Evolutionary conservation across 2,329 filamentous ascomycete species (phyloP).

Genomic region (Periconia sp.): DNA sequence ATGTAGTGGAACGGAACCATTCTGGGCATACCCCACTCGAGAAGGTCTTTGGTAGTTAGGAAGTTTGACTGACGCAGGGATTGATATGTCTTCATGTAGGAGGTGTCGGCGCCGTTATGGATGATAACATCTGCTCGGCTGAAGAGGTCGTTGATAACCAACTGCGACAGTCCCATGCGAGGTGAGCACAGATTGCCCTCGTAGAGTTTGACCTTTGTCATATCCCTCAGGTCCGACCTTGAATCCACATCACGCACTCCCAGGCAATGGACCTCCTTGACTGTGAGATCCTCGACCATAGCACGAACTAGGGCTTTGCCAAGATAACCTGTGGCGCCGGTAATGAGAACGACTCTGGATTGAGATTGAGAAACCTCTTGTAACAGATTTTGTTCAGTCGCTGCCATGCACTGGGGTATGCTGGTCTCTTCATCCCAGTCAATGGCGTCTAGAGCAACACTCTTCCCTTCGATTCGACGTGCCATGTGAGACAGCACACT

Average conservation of each 20-base stretch:
- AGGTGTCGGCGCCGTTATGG: conserved; percentile 15
- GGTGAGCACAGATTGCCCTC: conserved; percentile 4
- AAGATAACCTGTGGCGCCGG: conserved; percentile 14
- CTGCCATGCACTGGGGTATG: too few species aligned
- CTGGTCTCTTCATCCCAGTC: neutral
- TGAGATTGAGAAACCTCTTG: too few species aligned
- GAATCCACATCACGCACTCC: conserved; percentile 32
- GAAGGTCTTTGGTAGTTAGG: conserved; percentile 5
- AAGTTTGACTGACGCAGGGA: conserved; percentile 10
- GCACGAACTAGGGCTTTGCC: conserved; percentile 3
- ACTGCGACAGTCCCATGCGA: neutral
- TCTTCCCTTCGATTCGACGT: too few species aligned
- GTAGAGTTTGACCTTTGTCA: neutral
- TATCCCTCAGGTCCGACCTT: neutral
- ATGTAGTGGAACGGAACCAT: conserved; percentile 14
- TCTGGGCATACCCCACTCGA: neutral
- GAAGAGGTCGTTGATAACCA: neutral
- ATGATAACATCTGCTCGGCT: conserved; percentile 14
- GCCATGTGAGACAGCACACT: too few species aligned
- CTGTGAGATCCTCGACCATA: neutral
- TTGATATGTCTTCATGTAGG: conserved; percentile 12
- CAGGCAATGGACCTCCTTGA: conserved; percentile 7
- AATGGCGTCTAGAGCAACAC: too few species aligned
- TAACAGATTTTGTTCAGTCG: too few species aligned
- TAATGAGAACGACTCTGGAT: conserved; percentile 13